Evolutionary conservation across 2,329 filamentous ascomycete species (phyloP).

Genomic region (Aureobasidium namibiae): DNA sequence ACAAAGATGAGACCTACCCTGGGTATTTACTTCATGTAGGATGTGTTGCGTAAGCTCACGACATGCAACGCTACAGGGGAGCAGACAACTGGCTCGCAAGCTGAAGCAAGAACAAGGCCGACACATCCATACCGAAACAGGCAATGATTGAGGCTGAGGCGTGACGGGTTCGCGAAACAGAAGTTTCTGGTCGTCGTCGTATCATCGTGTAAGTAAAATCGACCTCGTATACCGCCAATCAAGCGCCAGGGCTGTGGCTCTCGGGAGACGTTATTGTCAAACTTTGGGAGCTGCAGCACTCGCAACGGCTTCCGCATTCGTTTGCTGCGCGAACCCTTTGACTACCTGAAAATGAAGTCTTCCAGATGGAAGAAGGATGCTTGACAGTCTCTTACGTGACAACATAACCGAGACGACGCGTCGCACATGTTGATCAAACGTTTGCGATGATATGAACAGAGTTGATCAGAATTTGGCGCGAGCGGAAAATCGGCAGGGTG

Average conservation of each 20-base stretch:
- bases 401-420: not conserved
- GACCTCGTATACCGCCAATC: not conserved
- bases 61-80: not conserved
- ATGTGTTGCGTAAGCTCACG: constrained; percentile 2
- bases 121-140: constrained; percentile 1
- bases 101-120: not conserved
- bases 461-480: not conserved
- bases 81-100: not conserved
- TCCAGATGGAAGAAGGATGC: not conserved
- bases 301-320: not conserved
- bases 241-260: not conserved
- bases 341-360: not conserved
- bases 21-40: not conserved
- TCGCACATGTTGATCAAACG: not conserved
- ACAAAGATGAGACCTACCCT: not conserved
- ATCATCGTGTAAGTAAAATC: not conserved
- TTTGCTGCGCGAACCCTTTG: not conserved
- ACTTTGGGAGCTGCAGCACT: not conserved
- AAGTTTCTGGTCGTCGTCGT: not conserved
- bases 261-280: not conserved
- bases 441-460: not conserved
- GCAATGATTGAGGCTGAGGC: constrained; percentile 1
- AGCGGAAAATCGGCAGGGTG: not conserved
- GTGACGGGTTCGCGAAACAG: not conserved
- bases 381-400: no score